These are phyloP conservation scores for Tuber umbilicatum DNA, from an alignment of 495 filamentous ascomycete genomes.

Conservation along the genomic window DNA sequence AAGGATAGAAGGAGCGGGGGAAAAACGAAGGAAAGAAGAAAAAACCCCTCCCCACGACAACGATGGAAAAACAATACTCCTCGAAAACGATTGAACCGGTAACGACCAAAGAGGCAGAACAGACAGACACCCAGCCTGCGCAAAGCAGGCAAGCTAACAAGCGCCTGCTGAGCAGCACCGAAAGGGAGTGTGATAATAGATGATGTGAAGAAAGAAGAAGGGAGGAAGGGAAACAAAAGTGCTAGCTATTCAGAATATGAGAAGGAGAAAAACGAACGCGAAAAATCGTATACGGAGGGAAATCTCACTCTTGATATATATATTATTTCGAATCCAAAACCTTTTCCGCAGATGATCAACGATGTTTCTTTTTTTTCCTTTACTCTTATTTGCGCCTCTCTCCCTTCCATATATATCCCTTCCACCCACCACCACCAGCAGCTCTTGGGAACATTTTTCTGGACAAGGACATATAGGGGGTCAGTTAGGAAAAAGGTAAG, in stretches of 20 bases:
- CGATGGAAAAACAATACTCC: background rate
- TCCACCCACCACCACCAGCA: background rate
- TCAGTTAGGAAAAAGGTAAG: background rate
- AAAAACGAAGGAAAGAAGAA: background rate
- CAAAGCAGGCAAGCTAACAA: background rate
- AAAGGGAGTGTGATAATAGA: background rate
- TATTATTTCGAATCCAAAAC: background rate
- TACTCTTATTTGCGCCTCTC: background rate
- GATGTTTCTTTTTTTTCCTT: background rate
- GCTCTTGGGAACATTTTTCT: constrained; percentile 20
- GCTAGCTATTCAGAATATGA: constrained; percentile 8
- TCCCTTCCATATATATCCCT: background rate
- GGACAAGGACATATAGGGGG: constrained; percentile 6
- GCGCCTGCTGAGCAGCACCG: background rate
- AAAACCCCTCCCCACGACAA: background rate
- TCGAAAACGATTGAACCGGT: background rate
- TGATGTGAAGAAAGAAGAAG: constrained; percentile 8
- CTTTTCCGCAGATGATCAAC: constrained; percentile 26
- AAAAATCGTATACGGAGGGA: constrained; percentile 13
- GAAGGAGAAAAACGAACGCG: constrained; percentile 16
- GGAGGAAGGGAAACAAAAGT: background rate
- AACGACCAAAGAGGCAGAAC: background rate
- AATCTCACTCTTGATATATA: constrained; percentile 33
- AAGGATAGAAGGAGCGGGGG: background rate
- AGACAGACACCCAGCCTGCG: background rate